Conservation (phyloP, 2,329 filamentous ascomycete genomes). For the Colletotrichum costaricense region DNA sequence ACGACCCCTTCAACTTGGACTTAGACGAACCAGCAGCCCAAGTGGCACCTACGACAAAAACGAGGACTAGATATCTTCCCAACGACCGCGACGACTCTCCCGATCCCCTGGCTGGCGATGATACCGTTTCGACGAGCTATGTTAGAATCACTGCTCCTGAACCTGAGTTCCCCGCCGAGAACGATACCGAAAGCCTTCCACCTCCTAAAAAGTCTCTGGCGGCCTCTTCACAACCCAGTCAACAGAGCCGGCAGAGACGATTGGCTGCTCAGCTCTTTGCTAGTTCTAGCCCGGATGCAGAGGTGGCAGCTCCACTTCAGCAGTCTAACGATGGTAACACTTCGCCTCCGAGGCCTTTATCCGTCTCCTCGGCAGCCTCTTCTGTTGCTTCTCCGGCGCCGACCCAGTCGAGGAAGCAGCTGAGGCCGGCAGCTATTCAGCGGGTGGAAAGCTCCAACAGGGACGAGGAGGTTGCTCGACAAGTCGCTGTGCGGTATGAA, state of each 20-base stretch:
- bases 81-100: slow-evolving; percentile 5
- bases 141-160: slow-evolving; percentile 48
- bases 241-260: background rate
- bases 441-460: background rate
- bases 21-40: background rate
- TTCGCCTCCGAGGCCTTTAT: background rate
- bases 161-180: slow-evolving; percentile 39
- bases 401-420: background rate
- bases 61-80: slow-evolving; percentile 4
- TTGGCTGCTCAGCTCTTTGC: background rate
- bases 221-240: background rate
- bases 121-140: slow-evolving; percentile 52
- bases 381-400: background rate
- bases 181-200: background rate
- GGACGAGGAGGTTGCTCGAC: slow-evolving; percentile 28
- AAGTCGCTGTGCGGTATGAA: slow-evolving; percentile 48
- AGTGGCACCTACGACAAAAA: background rate
- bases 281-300: background rate
- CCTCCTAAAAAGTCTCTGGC: background rate
- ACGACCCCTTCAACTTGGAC: slow-evolving; percentile 31
- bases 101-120: slow-evolving; percentile 38
- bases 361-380: background rate
- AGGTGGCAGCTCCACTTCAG: background rate
- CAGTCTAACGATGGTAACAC: background rate
- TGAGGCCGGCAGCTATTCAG: background rate